A percentile compares a stretch with the other conserved stretches of the same genome.
Evolutionary conservation across 768 basidiomycete genomes (phyloP).

Genomic region (Pulveroboletus frians): DNA sequence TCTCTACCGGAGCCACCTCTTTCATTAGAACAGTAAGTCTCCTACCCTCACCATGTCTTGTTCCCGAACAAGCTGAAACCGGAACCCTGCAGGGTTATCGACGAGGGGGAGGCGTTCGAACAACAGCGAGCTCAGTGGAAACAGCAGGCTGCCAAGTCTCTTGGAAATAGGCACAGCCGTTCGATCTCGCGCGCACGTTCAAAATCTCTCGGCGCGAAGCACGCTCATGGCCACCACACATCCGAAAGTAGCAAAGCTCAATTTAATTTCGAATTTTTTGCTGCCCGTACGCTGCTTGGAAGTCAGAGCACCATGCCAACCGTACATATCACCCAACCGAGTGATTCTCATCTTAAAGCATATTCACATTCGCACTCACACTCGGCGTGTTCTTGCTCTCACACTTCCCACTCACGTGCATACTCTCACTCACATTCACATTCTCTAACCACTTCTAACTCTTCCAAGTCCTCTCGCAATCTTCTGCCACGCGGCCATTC

Average conservation of each 20-base stretch:
- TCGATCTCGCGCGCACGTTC: conserved; percentile 56
- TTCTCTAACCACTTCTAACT: conserved; percentile 32
- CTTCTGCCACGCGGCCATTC: conserved; percentile 23
- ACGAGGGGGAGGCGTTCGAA: conserved; percentile 57
- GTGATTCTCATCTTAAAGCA: conserved; percentile 24
- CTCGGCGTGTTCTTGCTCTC: conserved; percentile 16
- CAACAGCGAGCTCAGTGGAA: conserved; percentile 66
- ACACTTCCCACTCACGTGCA: conserved; percentile 23
- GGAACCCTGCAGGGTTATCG: conserved; percentile 49
- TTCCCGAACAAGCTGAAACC: neutral
- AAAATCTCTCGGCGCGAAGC: conserved; percentile 25
- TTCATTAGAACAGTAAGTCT: conserved; percentile 45
- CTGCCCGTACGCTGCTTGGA: conserved; percentile 62
- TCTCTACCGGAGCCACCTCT: conserved; percentile 54
- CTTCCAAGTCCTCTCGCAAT: conserved; percentile 30
- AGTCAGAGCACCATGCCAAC: conserved; percentile 52
- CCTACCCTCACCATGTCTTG: neutral
- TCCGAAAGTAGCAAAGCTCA: conserved; percentile 21
- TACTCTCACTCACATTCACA: conserved; percentile 36
- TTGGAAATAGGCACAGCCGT: conserved; percentile 60
- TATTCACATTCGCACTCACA: conserved; percentile 27
- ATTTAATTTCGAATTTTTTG: conserved; percentile 49
- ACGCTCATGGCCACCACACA: conserved; percentile 12
- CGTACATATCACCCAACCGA: conserved; percentile 22
- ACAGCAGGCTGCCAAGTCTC: conserved; percentile 52